Base-by-base conservation (phyloP, 495 filamentous ascomycete species). In the Xylaria sp. region DNA sequence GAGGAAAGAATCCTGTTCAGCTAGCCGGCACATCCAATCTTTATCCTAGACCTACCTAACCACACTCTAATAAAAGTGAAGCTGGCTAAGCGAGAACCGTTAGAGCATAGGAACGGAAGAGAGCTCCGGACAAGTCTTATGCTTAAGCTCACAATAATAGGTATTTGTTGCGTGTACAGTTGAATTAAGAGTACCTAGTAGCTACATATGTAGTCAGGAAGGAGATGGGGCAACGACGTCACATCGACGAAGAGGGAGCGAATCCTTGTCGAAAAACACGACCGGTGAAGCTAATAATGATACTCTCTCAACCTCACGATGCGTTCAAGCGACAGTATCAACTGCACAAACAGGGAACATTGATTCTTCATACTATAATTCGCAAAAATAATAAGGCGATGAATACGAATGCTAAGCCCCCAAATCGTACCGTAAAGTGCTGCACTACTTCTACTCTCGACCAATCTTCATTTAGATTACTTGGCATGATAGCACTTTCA, bases 221-320 rank as follows among this genome's bases (percentile, higher is more conserved):
- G 21, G 53, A 58, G 57, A 69, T 50, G 67, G 31, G 58, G 33
- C 58, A 62, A 55, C 58, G 24, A 63, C 58, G 68, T 70, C 68
- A 70, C 59, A 40, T 9, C 35, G 24, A 70, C 48, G 48, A 55
- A 15, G 11, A 48, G 48, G 11, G 64, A 26, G 58, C 46, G 3
- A 70, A 63, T 50, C 43, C 55, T 19, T 50, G 55, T 53, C n/a
- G 11, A 41, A 21, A 24, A 62, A 61, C 41, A 69, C 43, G 33
- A 62, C 21, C 9, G 11, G 1, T 21, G 35, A 61, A 24, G 53
- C 26, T 43, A 61, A 57, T 69, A 21, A 44, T 40, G 67, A 69
- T 41, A 29, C 33, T 26, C 2, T n/a, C 15, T 52, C 8, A 21
- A 66, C 40, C 31, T 66, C 44, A 52, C 62, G 62, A 57, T 57